Percentiles rank a stretch among this genome's conserved stretches.
Evolutionary conservation across 1,284 basidiomycete species (phyloP).

Genomic region (Puccinia polysora): DNA sequence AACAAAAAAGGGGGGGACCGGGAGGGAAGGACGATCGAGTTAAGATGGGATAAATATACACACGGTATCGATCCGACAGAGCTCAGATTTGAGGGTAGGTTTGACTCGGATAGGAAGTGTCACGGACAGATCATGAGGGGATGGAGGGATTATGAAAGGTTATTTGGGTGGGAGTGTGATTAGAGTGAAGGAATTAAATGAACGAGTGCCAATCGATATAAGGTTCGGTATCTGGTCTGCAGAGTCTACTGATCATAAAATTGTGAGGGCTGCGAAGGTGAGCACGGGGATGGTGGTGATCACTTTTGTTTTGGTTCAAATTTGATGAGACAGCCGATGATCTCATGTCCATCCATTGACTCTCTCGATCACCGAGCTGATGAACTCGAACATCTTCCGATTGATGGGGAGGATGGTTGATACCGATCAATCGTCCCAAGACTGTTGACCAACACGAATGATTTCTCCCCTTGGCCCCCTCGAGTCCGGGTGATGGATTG

Average conservation of each 20-base stretch:
- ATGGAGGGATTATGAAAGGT: too few species aligned
- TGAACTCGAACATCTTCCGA: too few species aligned
- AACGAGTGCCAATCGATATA: background rate
- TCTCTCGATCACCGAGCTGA: too few species aligned
- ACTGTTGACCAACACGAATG: background rate
- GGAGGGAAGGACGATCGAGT: too few species aligned
- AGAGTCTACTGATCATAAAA: slow-evolving; percentile 23
- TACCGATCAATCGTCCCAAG: background rate
- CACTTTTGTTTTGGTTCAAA: background rate
- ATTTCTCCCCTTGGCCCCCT: background rate
- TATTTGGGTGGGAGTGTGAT: too few species aligned
- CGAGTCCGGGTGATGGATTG: too few species aligned
- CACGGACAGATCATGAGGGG: background rate
- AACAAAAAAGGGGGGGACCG: too few species aligned
- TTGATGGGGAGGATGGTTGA: too few species aligned
- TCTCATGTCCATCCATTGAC: too few species aligned
- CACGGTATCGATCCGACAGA: background rate
- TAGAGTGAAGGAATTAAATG: background rate
- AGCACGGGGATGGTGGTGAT: background rate
- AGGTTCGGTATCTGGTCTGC: background rate
- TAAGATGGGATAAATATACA: too few species aligned
- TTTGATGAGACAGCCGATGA: background rate
- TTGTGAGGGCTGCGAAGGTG: background rate
- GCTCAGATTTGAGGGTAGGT: background rate
- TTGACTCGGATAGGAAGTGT: background rate